These are phyloP conservation scores for Ustilago shanxiensis DNA, from an alignment of 1,284 basidiomycete genomes.

Conservation along the genomic window DNA sequence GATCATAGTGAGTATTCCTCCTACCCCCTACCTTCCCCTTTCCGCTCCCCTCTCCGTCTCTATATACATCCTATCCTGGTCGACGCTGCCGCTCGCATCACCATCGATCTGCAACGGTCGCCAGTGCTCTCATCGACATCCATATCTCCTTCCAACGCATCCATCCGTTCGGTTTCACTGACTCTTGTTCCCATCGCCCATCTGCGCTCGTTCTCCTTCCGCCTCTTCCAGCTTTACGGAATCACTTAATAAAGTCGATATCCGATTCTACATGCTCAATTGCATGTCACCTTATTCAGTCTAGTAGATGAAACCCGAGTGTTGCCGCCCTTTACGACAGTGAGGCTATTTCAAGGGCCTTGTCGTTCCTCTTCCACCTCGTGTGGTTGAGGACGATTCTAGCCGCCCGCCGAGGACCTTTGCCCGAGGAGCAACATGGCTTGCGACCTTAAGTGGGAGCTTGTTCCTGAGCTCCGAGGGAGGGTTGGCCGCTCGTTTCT, in stretches of 20 bases:
- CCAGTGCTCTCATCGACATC: background rate
- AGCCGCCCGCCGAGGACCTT: conserved; percentile 67
- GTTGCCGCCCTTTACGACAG: conserved; percentile 67
- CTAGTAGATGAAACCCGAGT: conserved; percentile 67
- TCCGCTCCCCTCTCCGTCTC: background rate
- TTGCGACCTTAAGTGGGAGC: conserved; percentile 64
- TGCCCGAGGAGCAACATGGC: conserved; percentile 62
- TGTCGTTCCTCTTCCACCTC: conserved; percentile 32
- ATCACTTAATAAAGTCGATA: conserved; percentile 69
- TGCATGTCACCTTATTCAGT: conserved; percentile 68
- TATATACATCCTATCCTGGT: background rate
- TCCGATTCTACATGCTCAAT: conserved; percentile 68
- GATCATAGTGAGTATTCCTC: conserved; percentile 56
- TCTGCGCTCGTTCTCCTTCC: background rate
- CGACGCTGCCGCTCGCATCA: background rate
- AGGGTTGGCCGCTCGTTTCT: conserved; percentile 67
- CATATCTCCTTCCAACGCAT: background rate
- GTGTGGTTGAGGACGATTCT: conserved; percentile 45
- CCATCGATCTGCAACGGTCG: too few species aligned
- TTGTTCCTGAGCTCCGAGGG: conserved; percentile 66
- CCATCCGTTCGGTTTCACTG: conserved; percentile 24
- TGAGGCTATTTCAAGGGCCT: conserved; percentile 60
- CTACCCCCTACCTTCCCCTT: conserved; percentile 30
- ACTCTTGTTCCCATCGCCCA: conserved; percentile 6
- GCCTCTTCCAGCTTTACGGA: conserved; percentile 63